A percentile compares a stretch with the other conserved stretches of the same genome.
phyloP scores from a whole-genome alignment of 495 filamentous ascomycete genomes.

The Penicillium salamii region DNA sequence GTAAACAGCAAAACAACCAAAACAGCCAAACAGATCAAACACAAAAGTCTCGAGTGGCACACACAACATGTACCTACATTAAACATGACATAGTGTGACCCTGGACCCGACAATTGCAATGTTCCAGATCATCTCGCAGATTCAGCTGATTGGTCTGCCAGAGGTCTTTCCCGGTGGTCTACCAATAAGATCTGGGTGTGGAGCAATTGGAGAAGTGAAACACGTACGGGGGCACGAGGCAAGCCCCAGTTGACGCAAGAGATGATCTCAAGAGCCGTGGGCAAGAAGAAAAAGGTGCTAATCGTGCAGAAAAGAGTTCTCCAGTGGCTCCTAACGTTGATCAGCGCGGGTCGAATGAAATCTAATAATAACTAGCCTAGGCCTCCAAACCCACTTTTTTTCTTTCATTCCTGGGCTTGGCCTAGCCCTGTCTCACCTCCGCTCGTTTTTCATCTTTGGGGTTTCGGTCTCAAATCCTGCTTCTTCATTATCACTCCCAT shows the following conservation, averaged over 20 bases:
- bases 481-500: background rate
- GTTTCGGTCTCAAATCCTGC: background rate
- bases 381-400: constrained; percentile 1
- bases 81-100: background rate
- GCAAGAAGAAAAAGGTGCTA: background rate
- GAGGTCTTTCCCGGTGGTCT: no score
- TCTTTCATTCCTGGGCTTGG: background rate
- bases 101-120: background rate
- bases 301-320: background rate
- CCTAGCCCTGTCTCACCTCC: constrained; percentile 2
- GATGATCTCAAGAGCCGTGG: background rate
- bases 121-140: background rate
- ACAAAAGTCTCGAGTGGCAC: background rate
- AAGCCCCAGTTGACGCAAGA: background rate
- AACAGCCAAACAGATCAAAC: background rate
- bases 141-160: background rate
- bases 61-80: constrained; percentile 5
- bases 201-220: background rate
- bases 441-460: constrained; percentile 1
- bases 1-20: background rate
- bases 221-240: background rate
- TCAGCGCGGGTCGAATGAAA: background rate
- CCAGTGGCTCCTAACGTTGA: background rate
- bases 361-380: constrained; percentile 7
- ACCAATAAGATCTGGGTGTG: background rate